Percentiles rank a stretch among this genome's conserved stretches.
These are phyloP conservation scores for Aspergillus ochraceus DNA, from an alignment of 2,329 filamentous ascomycete genomes.

Conservation along the genomic window DNA sequence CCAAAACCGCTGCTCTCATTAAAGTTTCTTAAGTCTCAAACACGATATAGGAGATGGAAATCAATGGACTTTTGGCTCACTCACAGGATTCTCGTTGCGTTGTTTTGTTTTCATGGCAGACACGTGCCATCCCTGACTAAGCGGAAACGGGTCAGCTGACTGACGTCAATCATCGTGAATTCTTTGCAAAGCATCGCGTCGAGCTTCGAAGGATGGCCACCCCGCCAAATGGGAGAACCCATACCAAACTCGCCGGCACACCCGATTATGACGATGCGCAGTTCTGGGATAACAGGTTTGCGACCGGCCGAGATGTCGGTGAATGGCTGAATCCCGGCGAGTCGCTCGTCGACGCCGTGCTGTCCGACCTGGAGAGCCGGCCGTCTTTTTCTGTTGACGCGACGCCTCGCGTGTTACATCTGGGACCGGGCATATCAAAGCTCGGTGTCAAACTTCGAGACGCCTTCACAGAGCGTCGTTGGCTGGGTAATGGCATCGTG, in stretches of 20 bases:
- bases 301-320: constrained; percentile 36
- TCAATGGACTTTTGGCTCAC: not conserved
- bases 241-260: constrained; percentile 25
- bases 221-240: constrained; percentile 11
- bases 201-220: constrained; percentile 18
- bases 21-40: too few relatives aligned
- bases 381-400: not conserved
- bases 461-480: constrained; percentile 24
- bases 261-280: constrained; percentile 35
- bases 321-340: constrained; percentile 41
- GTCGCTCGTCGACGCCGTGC: constrained; percentile 26
- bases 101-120: too few relatives aligned
- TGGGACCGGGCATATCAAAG: constrained; percentile 36
- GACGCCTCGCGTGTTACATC: constrained; percentile 30
- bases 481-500: constrained; percentile 33
- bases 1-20: too few relatives aligned
- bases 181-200: not conserved
- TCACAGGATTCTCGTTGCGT: too few relatives aligned
- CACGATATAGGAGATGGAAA: too few relatives aligned
- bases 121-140: not conserved
- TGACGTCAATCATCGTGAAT: not conserved
- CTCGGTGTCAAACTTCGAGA: constrained; percentile 33
- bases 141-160: not conserved
- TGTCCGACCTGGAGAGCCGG: constrained; percentile 26
- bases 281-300: constrained; percentile 37